Percentiles rank a stretch among this genome's conserved stretches.
Conservation (phyloP, 345 rosid genomes). For the Carallia brachiata region DNA sequence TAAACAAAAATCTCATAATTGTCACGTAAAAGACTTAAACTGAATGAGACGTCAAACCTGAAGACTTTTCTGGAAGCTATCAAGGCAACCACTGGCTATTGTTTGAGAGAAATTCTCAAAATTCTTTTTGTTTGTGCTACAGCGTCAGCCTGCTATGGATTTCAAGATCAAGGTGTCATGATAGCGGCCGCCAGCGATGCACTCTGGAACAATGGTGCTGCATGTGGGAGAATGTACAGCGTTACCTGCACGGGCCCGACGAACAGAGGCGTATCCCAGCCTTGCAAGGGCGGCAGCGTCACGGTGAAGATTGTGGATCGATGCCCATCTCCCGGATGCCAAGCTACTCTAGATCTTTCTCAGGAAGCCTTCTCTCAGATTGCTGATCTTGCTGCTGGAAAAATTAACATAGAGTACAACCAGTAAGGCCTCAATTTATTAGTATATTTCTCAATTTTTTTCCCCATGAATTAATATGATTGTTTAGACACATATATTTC, state of each 20-base stretch:
- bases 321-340: neutral
- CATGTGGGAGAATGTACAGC: neutral
- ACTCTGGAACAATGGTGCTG: neutral
- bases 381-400: neutral
- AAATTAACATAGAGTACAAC: neutral
- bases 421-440: neutral
- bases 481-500: neutral
- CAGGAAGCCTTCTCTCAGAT: neutral
- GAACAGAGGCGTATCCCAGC: neutral
- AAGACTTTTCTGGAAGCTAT: too few relatives aligned
- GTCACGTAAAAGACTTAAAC: too few relatives aligned
- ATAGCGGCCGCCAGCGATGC: neutral
- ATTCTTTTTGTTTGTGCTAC: neutral
- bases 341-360: neutral
- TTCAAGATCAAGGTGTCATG: neutral
- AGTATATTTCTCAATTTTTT: neutral
- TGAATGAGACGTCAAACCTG: too few relatives aligned
- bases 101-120: too few relatives aligned
- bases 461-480: neutral
- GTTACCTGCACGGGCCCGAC: neutral
- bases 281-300: constrained; percentile 1
- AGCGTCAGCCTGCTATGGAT: neutral
- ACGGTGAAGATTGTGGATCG: neutral
- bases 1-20: too few relatives aligned
- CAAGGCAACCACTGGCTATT: too few relatives aligned